Evolutionary conservation across 768 basidiomycete species (phyloP), one percentile per base, ranked within the genome.

Genomic region (Lactarius trivialis): DNA sequence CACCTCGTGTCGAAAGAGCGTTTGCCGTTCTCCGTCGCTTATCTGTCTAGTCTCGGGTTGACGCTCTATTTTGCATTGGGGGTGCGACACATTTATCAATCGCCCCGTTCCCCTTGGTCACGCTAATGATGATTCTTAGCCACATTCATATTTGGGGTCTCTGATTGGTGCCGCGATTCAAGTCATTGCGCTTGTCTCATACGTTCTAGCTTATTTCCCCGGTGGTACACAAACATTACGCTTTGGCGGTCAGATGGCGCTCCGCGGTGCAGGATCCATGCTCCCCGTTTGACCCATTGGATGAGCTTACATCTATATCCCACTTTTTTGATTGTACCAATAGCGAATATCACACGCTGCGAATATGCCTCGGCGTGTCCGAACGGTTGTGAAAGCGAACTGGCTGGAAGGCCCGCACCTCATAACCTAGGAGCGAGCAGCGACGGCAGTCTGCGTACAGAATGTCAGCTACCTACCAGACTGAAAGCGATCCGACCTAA

Each of bases 191-290:
- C 83, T 99, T 19, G 78, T 97, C 15, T 81, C 89, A 15, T 99
- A 99, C 71, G 81, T 98, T 7, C 79, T 93, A 19, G 94, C 94
- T 0, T 98, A 98, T 76, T 98, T 99, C 75, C 97, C 97, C 21
- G 94, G 91, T 11, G 96, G 88, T 32, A 81, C 80, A 32, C 85
- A 88, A 68, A 93, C 92, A 1, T 77, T 93, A 24, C 83, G 88
- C 24, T 81, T 93, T 69, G 93, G 92, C 7, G 84, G 85, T 36
- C 85, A 86, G 58, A 78, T 93, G 67, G 89, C 91, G 1, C 75
- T 97, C 24, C 85, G 93, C 39, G 89, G 95, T 7, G 93, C 92
- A 49, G 83, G 89, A 36, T 90, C 80, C 67, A 78, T 96, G 7
- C 77, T 97, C 33, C 93, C 94, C 11, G 76, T 93, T 69, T 96